Evolutionary conservation across 2,329 filamentous ascomycete genomes (phyloP), one percentile per base, ranked within the genome.

Genomic region (Capronia epimyces): DNA sequence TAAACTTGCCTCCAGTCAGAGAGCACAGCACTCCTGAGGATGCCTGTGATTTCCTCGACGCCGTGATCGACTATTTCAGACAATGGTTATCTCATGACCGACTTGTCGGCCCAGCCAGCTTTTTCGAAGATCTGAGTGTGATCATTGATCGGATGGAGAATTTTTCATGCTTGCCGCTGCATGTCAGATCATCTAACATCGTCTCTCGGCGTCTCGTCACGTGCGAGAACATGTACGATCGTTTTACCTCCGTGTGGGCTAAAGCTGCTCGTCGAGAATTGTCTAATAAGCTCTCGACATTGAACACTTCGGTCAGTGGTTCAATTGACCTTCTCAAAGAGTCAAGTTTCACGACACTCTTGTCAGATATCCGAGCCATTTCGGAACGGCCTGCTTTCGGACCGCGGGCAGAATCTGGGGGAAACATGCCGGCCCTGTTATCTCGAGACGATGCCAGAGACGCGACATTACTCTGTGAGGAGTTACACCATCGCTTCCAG

Each of bases 71-170:
- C 12, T 55, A 55, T 37, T 49, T 51, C 34, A n/a, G 31, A 16
- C 31, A 34, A 42, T 55, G 48, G 48, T 39, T 36, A 20, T 21
- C 44, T n/a, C 21, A 12, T 16, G 16, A 16, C 18, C 16, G n/a
- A 9, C 8, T 27, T 21, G 48, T 34, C 21, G 49, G 44, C 6
- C 34, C 49, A 25, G 18, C 34, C 13, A 51, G 25, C 37, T 41
- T 55, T 22, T 46, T 55, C 18, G 25, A 47, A 5, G 52, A 55
- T 25, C 49, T 55, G 41, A 49, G 16, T 24, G 25, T 32, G n/a
- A 55, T 55, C 18, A 37, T 31, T 27, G 39, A 36, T 24, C 27
- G 34, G 5, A 24, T 55, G 21, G 40, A 49, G 21, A 22, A 12
- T 24, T 43, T 47, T 10, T n/a, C 42, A n/a, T 31, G 8, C 5